Evolutionary conservation across 176 grass and related monocot genomes (phyloP).

Genomic region (Otatea glauca): DNA sequence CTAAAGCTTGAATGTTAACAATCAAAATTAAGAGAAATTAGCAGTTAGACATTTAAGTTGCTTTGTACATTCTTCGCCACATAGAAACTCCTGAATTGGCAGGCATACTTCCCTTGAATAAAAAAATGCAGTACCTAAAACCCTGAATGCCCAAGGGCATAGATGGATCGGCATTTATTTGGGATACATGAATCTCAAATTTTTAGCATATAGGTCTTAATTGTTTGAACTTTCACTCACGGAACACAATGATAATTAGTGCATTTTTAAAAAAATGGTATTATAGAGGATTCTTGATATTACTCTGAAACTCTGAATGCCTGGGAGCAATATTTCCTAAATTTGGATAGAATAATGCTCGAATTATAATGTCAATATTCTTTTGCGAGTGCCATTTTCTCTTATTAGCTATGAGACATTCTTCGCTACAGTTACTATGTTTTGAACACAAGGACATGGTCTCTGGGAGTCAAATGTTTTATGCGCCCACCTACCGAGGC

Average conservation of each 20-base stretch:
- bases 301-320: background rate
- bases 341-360: background rate
- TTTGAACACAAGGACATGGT: background rate
- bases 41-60: background rate
- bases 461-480: background rate
- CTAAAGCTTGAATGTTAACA: background rate
- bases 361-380: background rate
- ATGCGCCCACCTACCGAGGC: background rate
- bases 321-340: background rate
- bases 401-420: background rate
- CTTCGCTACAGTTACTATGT: background rate
- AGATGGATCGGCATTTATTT: background rate
- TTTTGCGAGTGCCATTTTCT: background rate
- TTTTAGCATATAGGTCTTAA: background rate
- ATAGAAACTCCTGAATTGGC: background rate
- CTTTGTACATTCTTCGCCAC: background rate
- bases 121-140: background rate
- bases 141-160: background rate
- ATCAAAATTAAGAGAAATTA: background rate
- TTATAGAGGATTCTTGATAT: background rate
- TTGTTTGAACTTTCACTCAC: background rate
- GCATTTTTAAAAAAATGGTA: background rate
- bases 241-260: background rate
- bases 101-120: background rate
- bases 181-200: background rate